A percentile compares a stretch with the other conserved stretches of the same genome.
These are phyloP conservation scores for Colletotrichum aenigma DNA, from an alignment of 2,329 filamentous ascomycete genomes.

Conservation along the genomic window DNA sequence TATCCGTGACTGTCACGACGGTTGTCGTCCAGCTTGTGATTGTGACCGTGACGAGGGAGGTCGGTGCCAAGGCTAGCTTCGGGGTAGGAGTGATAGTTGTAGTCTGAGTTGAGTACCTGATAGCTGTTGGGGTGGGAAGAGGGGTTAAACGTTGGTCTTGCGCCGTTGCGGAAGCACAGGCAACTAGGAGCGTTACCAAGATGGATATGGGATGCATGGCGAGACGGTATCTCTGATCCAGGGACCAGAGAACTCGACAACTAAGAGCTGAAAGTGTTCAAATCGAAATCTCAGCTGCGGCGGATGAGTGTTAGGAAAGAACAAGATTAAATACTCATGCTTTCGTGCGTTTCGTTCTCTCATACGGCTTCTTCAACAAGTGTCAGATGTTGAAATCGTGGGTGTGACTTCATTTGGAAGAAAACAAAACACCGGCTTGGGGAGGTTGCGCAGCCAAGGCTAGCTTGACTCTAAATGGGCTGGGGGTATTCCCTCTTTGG, in stretches of 20 bases:
- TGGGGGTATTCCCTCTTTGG: neutral
- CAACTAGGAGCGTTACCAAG: neutral
- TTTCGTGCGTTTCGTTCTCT: neutral
- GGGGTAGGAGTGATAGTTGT: neutral
- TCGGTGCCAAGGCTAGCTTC: neutral
- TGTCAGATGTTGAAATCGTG: neutral
- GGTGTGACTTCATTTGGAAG: constrained; percentile 1
- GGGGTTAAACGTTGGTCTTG: neutral
- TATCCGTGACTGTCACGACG: neutral
- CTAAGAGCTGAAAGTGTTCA: neutral
- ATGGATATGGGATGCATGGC: neutral
- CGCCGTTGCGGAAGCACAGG: neutral
- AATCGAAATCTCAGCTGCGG: too few relatives aligned
- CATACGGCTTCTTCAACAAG: neutral
- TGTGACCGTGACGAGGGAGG: neutral
- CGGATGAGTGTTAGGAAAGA: neutral
- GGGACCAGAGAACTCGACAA: neutral
- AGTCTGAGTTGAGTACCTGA: neutral
- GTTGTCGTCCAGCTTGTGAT: constrained; percentile 13
- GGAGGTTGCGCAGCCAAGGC: neutral
- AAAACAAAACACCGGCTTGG: neutral
- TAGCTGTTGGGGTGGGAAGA: neutral
- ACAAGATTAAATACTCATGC: neutral
- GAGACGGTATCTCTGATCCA: neutral
- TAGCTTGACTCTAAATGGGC: neutral